phyloP scores from a whole-genome alignment of 2,329 filamentous ascomycete genomes.

The Calonectria hawksworthii region DNA sequence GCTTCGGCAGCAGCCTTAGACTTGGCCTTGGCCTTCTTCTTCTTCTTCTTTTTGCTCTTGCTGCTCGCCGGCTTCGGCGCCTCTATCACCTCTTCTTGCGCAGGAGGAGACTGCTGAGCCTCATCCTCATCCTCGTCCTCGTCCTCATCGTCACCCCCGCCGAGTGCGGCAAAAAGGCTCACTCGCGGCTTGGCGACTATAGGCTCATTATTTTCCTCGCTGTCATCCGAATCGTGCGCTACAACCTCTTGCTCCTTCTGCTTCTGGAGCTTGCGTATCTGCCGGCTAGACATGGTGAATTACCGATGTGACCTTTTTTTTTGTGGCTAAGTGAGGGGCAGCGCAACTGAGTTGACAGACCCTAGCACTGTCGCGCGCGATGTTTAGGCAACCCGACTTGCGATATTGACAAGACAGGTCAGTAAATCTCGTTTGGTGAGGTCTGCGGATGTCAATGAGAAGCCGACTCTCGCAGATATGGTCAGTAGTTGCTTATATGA shows the following conservation, averaged over 20 bases:
- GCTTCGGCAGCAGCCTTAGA: conserved; percentile 35
- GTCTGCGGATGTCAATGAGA: neutral
- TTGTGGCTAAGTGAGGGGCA: conserved; percentile 30
- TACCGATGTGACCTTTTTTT: conserved; percentile 3
- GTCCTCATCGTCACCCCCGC: conserved; percentile 56
- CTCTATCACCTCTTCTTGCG: conserved; percentile 37
- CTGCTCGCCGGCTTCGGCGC: conserved; percentile 32
- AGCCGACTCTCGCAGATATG: neutral
- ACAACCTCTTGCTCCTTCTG: conserved; percentile 50
- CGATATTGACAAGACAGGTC: neutral
- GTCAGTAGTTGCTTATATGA: neutral
- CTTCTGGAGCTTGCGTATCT: conserved; percentile 66
- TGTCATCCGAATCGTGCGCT: conserved; percentile 42
- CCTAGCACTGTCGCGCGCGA: neutral
- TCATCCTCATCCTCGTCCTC: conserved; percentile 50
- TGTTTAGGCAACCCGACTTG: neutral
- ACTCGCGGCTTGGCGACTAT: conserved; percentile 54
- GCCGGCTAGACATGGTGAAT: conserved; percentile 64
- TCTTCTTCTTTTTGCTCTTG: conserved; percentile 53
- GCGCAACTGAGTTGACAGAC: neutral
- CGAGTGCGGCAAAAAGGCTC: conserved; percentile 68
- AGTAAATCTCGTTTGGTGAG: neutral
- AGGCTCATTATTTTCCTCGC: conserved; percentile 50
- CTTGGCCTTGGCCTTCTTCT: conserved; percentile 49
- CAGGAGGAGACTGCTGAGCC: conserved; percentile 22